phyloP scores from a whole-genome alignment of 192 early-diverging fungal genomes.

The Entomortierella lignicola region DNA sequence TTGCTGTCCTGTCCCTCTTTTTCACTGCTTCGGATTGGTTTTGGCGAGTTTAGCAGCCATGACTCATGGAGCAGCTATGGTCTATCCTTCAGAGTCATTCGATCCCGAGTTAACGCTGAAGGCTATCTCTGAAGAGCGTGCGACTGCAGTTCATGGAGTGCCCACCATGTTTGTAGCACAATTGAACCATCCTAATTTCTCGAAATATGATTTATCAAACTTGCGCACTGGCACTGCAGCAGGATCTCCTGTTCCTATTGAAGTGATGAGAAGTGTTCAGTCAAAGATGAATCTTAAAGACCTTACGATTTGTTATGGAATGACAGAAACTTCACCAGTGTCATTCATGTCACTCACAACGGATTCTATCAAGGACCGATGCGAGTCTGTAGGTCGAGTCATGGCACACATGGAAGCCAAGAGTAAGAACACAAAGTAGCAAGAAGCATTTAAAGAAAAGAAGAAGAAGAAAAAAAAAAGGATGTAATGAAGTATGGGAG shows the following conservation, averaged over 20 bases:
- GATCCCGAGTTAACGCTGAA: conserved; percentile 54
- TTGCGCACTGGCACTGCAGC: conserved; percentile 62
- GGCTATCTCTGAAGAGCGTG: conserved; percentile 54
- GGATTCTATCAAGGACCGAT: conserved; percentile 36
- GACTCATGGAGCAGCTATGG: conserved; percentile 55
- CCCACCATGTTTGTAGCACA: conserved; percentile 54
- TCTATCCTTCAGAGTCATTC: conserved; percentile 57
- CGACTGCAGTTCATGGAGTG: conserved; percentile 58
- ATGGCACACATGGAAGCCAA: conserved; percentile 62
- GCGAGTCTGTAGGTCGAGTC: conserved; percentile 57
- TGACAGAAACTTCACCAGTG: conserved; percentile 60
- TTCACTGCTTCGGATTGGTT: conserved; percentile 67
- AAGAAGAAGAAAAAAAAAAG: not conserved
- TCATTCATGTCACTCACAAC: conserved; percentile 52
- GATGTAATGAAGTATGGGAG: not conserved
- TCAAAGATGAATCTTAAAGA: conserved; percentile 57
- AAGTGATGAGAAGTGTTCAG: conserved; percentile 61
- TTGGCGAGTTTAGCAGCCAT: conserved; percentile 57
- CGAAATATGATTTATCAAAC: conserved; percentile 46
- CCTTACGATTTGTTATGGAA: conserved; percentile 54
- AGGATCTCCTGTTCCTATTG: conserved; percentile 58
- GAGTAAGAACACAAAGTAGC: too few species aligned
- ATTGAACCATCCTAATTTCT: conserved; percentile 59
- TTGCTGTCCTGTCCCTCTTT: conserved; percentile 62
- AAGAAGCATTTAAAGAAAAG: too few species aligned